A percentile compares a stretch with the other conserved stretches of the same genome.
phyloP scores from a whole-genome alignment of 768 basidiomycete genomes.

The Leccinum pellstonianum region DNA sequence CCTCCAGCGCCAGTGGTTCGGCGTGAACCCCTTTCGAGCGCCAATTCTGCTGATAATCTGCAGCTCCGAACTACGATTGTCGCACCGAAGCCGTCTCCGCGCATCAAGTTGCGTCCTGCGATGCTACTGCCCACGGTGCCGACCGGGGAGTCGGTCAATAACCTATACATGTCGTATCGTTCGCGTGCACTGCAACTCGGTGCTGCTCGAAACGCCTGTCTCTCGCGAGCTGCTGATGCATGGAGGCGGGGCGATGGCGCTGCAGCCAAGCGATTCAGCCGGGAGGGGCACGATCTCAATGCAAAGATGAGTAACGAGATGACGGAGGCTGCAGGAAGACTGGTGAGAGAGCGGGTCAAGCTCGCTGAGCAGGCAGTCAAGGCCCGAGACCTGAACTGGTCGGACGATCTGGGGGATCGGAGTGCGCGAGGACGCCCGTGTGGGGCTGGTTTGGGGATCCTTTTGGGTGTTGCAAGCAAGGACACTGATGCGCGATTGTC shows the following conservation, averaged over 20 bases:
- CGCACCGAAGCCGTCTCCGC: constrained; percentile 78
- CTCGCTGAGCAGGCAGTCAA: constrained; percentile 76
- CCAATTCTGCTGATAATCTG: constrained; percentile 53
- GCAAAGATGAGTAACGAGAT: constrained; percentile 88
- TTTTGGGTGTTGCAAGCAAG: constrained; percentile 78
- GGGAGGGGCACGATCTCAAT: constrained; percentile 93
- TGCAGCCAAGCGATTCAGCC: constrained; percentile 89
- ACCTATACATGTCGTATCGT: constrained; percentile 86
- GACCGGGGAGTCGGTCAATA: constrained; percentile 79
- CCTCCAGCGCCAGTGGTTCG: constrained; percentile 31
- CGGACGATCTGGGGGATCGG: constrained; percentile 82
- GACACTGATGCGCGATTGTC: constrained; percentile 54
- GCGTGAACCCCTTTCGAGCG: constrained; percentile 44
- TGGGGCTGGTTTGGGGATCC: constrained; percentile 83
- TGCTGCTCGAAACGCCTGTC: constrained; percentile 88
- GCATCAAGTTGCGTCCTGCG: constrained; percentile 81
- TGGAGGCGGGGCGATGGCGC: constrained; percentile 96
- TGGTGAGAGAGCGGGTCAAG: constrained; percentile 80
- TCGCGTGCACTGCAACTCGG: constrained; percentile 88
- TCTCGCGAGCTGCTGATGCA: constrained; percentile 93
- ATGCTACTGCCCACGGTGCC: constrained; percentile 83
- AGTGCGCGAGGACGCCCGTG: constrained; percentile 67
- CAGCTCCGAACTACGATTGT: constrained; percentile 69
- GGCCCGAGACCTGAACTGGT: constrained; percentile 67
- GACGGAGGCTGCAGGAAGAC: constrained; percentile 75